Percentiles rank a stretch among this genome's conserved stretches.
phyloP scores from a whole-genome alignment of 2,329 filamentous ascomycete genomes.

The Blastomyces silverae region DNA sequence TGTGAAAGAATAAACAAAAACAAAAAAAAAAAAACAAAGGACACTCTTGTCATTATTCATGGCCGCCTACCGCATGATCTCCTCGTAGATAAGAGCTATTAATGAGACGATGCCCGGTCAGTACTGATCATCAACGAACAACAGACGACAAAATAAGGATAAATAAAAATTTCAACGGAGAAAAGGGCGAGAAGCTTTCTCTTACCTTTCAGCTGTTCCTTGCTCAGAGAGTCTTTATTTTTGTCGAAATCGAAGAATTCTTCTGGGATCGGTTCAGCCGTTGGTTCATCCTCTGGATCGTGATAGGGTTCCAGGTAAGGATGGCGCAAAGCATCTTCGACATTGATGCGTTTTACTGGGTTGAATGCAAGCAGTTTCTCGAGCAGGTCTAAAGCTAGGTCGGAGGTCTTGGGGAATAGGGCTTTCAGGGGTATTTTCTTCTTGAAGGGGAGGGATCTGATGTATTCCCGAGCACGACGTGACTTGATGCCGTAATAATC shows the following conservation, averaged over 20 bases:
- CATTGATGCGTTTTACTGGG: conserved; percentile 95
- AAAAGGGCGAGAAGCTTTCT: conserved; percentile 23
- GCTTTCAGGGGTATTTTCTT: conserved; percentile 98
- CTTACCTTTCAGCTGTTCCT: conserved; percentile 89
- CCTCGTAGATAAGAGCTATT: conserved; percentile 80
- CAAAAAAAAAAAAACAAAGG: too few species aligned
- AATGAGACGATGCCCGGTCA: conserved; percentile 8
- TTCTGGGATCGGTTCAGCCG: conserved; percentile 90
- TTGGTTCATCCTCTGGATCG: conserved; percentile 96
- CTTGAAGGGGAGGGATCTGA: conserved; percentile 95
- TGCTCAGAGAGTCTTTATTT: conserved; percentile 97
- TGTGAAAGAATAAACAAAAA: neutral
- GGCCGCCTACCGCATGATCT: conserved; percentile 69
- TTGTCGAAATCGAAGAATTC: conserved; percentile 99
- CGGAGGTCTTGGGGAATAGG: conserved; percentile 99
- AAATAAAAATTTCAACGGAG: neutral
- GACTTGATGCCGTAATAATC: conserved; percentile 99
- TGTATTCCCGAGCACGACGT: conserved; percentile 92
- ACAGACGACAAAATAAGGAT: neutral
- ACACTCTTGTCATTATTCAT: neutral
- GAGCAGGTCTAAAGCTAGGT: conserved; percentile 83
- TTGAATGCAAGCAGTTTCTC: conserved; percentile 98
- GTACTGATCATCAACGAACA: conserved; percentile 20
- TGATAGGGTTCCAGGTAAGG: conserved; percentile 98
- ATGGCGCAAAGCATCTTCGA: conserved; percentile 94